Evolutionary conservation across 2,329 filamentous ascomycete species (phyloP).

Genomic region (Daldinia sp.): DNA sequence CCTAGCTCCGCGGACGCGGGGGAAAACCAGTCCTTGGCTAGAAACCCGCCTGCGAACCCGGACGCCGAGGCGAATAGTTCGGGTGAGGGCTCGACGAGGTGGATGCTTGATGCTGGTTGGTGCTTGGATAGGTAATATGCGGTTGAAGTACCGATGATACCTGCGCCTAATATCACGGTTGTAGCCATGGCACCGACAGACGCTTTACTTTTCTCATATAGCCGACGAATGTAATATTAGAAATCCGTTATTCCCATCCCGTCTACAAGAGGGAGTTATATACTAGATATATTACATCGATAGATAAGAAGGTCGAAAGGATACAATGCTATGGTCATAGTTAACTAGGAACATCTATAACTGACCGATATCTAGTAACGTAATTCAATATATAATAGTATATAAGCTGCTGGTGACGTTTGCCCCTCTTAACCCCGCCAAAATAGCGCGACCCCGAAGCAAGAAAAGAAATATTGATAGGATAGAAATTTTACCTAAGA

Average conservation of each 20-base stretch:
- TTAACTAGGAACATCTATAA: too few species aligned
- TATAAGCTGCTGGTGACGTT: slow-evolving; percentile 13
- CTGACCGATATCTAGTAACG: not conserved
- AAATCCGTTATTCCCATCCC: not conserved
- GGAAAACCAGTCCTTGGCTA: slow-evolving; percentile 79
- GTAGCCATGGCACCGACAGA: slow-evolving; percentile 54
- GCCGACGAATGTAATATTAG: not conserved
- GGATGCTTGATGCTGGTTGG: slow-evolving; percentile 58
- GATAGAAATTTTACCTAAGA: slow-evolving; percentile 9
- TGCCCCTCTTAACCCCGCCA: slow-evolving; percentile 37
- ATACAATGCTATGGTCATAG: not conserved
- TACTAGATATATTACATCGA: not conserved
- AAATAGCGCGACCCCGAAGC: not conserved
- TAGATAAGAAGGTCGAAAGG: not conserved
- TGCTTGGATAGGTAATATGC: slow-evolving; percentile 76
- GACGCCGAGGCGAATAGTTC: slow-evolving; percentile 79
- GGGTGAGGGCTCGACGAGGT: slow-evolving; percentile 61
- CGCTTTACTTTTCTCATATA: not conserved
- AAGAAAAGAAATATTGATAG: slow-evolving; percentile 29
- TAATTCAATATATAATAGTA: not conserved
- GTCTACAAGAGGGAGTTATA: not conserved
- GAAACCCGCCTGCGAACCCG: slow-evolving; percentile 78
- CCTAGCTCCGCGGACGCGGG: slow-evolving; percentile 69
- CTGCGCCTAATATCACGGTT: slow-evolving; percentile 76
- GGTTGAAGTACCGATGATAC: slow-evolving; percentile 77